Evolutionary conservation across 2,329 filamentous ascomycete species (phyloP), one percentile per base, ranked within the genome.

Genomic region (Blastomyces silverae): DNA sequence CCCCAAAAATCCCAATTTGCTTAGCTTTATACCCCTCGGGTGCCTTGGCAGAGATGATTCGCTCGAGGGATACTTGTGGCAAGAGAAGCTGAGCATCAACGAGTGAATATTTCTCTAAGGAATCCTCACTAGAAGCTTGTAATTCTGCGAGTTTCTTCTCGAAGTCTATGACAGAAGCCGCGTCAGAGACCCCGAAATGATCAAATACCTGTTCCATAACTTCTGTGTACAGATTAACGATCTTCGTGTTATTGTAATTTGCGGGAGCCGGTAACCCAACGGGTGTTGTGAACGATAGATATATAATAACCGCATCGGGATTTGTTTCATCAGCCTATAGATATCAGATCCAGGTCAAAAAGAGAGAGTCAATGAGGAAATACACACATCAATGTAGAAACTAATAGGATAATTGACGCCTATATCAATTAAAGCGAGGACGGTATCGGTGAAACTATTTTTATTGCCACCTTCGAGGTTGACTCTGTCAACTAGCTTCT

Each of bases 241-340:
- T 77, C 60, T 82, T 74, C 39, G 80, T 78, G 67, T 87, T 82
- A 42, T 82, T 78, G 69, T 87, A 88, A 67, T 85, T 84, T 69
- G 87, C 81, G 69, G 85, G 84, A 2, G 85, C 83, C 0, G 85
- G 85, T 8, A 88, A 79, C n/a, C 85, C 85, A 66, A 87, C 81
- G 44, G 71, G 69, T 20, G 72, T 73, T 42, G 80, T 79, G 25
- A 77, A 79, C 66, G 71, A 78, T 68, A 76, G 78, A 71, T 75
- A 83, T 67, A 80, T 77, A 46, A 80, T 77, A 34, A 84, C 79
- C 20, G 77, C 79, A 65, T 85, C 83, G 13, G 84, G 84, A 68
- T 85, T 80, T 67, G 81, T 82, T 67, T 83, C 81, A 67, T 84
- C 82, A 17, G 82, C 75, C 73, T 79, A 63, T 34, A 67, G 50